Evolutionary conservation across 192 early-diverging fungal genomes (phyloP).

Genomic region (Coemansia sp.): DNA sequence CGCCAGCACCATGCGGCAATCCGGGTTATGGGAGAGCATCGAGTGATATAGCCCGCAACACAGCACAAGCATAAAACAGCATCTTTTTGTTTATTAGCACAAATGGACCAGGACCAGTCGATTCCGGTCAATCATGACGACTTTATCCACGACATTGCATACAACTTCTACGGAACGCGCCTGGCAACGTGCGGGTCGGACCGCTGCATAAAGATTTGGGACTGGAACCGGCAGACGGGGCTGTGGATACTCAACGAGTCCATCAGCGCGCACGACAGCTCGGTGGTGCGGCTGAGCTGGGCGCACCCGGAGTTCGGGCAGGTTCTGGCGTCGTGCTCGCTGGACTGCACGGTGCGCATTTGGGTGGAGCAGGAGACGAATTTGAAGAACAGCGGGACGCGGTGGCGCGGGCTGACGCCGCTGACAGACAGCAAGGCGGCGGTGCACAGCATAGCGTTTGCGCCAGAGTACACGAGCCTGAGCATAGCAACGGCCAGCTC

Average conservation of each 20-base stretch:
- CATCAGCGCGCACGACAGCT: conserved; percentile 75
- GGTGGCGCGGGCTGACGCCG: conserved; percentile 66
- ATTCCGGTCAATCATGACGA: conserved; percentile 69
- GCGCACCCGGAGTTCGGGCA: conserved; percentile 97
- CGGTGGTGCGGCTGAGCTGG: conserved; percentile 83
- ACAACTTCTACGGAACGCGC: conserved; percentile 91
- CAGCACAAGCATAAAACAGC: neutral
- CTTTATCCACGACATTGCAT: conserved; percentile 88
- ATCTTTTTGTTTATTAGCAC: neutral
- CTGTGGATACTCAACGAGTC: conserved; percentile 77
- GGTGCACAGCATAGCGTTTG: conserved; percentile 88
- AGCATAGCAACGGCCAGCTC: conserved; percentile 75
- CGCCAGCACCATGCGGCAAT: too few relatives aligned
- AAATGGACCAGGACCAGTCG: conserved; percentile 47
- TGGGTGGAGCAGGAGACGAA: conserved; percentile 81
- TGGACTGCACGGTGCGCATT: conserved; percentile 85
- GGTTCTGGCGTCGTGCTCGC: conserved; percentile 85
- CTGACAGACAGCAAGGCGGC: conserved; percentile 67
- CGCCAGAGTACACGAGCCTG: conserved; percentile 77
- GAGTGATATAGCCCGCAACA: too few relatives aligned
- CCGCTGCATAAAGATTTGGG: conserved; percentile 93
- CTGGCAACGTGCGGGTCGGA: conserved; percentile 91
- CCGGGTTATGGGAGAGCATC: too few relatives aligned
- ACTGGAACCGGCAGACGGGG: conserved; percentile 64
- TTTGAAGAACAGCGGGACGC: conserved; percentile 62